Percentiles rank a stretch among this genome's conserved stretches.
Evolutionary conservation across 768 basidiomycete species (phyloP).

Genomic region (Amanita muscaria): DNA sequence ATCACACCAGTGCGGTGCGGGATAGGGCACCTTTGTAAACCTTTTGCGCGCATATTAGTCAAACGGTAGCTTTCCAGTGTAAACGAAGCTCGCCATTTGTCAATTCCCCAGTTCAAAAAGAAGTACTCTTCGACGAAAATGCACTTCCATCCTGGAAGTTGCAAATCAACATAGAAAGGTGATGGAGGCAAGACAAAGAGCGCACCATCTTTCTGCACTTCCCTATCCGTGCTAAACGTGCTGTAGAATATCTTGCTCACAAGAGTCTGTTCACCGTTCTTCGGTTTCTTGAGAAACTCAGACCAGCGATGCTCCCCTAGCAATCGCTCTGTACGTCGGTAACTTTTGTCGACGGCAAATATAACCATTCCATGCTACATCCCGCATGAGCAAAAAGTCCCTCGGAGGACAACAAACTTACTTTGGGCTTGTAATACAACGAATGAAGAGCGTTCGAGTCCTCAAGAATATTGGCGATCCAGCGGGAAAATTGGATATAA

Average conservation of each 20-base stretch:
- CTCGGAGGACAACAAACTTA: constrained; percentile 14
- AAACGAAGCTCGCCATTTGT: constrained; percentile 21
- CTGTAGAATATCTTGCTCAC: constrained; percentile 35
- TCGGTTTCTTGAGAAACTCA: constrained; percentile 34
- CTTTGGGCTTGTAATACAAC: constrained; percentile 41
- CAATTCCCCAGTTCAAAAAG: constrained; percentile 31
- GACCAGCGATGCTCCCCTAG: constrained; percentile 45
- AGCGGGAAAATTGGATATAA: constrained; percentile 32
- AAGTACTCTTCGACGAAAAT: constrained; percentile 32
- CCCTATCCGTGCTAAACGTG: constrained; percentile 31
- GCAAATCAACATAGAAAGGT: neutral
- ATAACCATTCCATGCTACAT: constrained; percentile 38
- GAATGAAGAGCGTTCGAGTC: constrained; percentile 26
- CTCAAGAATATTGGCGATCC: constrained; percentile 39
- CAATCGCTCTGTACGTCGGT: constrained; percentile 25
- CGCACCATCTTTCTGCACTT: constrained; percentile 43
- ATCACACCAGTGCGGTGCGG: neutral
- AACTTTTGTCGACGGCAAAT: constrained; percentile 35
- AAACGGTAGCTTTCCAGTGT: neutral
- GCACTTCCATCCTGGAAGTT: constrained; percentile 38
- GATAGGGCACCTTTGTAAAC: constrained; percentile 3
- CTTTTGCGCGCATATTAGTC: neutral
- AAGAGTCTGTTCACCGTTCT: constrained; percentile 26
- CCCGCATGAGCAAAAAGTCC: neutral
- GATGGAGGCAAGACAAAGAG: neutral